phyloP scores from a whole-genome alignment of 2,329 filamentous ascomycete species.

The Colletotrichum falcatum region DNA sequence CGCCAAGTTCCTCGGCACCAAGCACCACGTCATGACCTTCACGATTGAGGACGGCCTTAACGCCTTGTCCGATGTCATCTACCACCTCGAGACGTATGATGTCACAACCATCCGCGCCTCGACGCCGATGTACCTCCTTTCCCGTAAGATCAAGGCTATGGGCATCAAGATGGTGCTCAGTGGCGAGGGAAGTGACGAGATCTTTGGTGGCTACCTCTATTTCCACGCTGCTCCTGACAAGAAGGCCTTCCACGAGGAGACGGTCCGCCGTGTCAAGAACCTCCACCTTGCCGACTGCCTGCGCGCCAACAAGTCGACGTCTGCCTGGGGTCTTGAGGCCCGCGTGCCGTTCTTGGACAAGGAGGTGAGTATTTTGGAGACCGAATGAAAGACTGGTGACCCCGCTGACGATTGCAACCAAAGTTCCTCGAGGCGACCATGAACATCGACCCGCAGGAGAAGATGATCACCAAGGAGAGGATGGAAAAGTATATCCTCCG shows the following conservation, averaged over 20 bases:
- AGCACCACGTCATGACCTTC: conserved; percentile 98
- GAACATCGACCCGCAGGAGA: conserved; percentile 93
- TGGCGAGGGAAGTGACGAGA: conserved; percentile 97
- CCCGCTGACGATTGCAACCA: neutral
- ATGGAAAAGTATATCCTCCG: conserved; percentile 99
- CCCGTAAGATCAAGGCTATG: conserved; percentile 99
- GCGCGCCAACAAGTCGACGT: conserved; percentile 98
- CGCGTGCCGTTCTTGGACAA: conserved; percentile 99
- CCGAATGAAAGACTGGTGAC: neutral
- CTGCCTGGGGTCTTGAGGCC: conserved; percentile 97
- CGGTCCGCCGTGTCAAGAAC: conserved; percentile 94
- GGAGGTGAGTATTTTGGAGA: conserved; percentile 63
- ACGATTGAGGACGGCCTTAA: conserved; percentile 98
- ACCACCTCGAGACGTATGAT: conserved; percentile 97
- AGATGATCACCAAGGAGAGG: conserved; percentile 90
- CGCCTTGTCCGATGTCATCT: conserved; percentile 96
- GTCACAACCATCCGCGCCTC: conserved; percentile 98
- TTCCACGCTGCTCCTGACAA: conserved; percentile 95
- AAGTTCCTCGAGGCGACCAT: conserved; percentile 92
- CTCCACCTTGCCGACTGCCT: conserved; percentile 96
- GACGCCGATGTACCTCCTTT: conserved; percentile 97
- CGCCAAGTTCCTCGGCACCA: conserved; percentile 95
- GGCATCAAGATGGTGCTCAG: conserved; percentile 99
- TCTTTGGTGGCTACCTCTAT: conserved; percentile 98
- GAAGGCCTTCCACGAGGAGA: conserved; percentile 95